Evolutionary conservation across 2,329 filamentous ascomycete species (phyloP).

Genomic region (Ophiostoma pallidulum): DNA sequence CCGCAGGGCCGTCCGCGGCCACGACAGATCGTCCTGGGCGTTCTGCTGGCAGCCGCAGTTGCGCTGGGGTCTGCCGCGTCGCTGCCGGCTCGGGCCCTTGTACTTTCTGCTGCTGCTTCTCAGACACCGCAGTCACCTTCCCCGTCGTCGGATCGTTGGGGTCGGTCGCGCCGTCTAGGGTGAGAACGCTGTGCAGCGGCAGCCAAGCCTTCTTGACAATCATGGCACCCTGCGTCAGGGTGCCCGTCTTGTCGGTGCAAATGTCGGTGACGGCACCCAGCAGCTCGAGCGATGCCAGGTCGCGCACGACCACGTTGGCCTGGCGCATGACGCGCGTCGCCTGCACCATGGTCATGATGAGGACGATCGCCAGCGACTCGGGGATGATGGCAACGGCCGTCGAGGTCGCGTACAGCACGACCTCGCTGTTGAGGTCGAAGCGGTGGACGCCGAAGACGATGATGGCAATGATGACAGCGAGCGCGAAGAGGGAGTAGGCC

Average conservation of each 20-base stretch:
- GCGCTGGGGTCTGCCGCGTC: slow-evolving; percentile 15
- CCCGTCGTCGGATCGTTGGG: slow-evolving; percentile 54
- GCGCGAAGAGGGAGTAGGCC: slow-evolving; percentile 67
- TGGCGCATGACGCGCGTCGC: slow-evolving; percentile 56
- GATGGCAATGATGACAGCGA: slow-evolving; percentile 53
- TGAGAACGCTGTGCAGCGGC: slow-evolving; percentile 46
- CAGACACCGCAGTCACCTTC: slow-evolving; percentile 41
- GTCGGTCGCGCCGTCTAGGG: slow-evolving; percentile 50
- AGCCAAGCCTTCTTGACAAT: slow-evolving; percentile 59
- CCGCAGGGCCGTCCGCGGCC: not conserved
- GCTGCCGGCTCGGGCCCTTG: slow-evolving; percentile 22
- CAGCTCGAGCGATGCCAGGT: slow-evolving; percentile 58
- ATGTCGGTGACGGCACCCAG: slow-evolving; percentile 64
- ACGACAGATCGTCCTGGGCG: not conserved
- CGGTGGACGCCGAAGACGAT: slow-evolving; percentile 52
- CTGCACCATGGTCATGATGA: slow-evolving; percentile 63
- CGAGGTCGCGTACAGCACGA: slow-evolving; percentile 52
- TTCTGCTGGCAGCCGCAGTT: too few species aligned
- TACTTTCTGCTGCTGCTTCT: slow-evolving; percentile 33
- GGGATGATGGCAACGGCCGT: slow-evolving; percentile 56
- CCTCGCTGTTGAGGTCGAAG: slow-evolving; percentile 45
- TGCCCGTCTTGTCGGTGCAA: slow-evolving; percentile 66
- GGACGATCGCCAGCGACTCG: slow-evolving; percentile 57
- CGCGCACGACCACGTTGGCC: slow-evolving; percentile 56
- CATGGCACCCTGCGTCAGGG: slow-evolving; percentile 60